Conservation (phyloP, 305 asterid species). For the Plantago coronopus region DNA sequence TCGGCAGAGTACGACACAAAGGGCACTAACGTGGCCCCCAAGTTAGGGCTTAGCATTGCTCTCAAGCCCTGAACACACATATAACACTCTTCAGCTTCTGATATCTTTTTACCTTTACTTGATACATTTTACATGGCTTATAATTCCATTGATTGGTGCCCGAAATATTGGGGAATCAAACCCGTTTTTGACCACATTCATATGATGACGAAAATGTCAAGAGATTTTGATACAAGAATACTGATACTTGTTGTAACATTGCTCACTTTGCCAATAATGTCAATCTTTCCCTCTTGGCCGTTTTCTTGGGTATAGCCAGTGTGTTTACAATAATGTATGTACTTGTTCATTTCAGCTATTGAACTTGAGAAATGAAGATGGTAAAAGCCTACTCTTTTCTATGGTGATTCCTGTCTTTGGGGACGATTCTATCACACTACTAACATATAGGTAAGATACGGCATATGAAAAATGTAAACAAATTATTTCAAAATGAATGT, state of each 20-base stretch:
- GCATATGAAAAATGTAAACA: too few relatives aligned
- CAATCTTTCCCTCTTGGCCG: slow-evolving; percentile 1
- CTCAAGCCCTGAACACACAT: slow-evolving; percentile 58
- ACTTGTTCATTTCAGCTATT: too few relatives aligned
- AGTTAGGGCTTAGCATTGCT: slow-evolving; percentile 65
- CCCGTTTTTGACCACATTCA: slow-evolving; percentile 35
- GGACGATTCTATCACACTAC: too few relatives aligned
- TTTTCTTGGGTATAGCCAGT: too few relatives aligned
- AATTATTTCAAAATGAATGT: too few relatives aligned
- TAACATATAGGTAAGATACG: too few relatives aligned
- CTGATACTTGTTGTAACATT: slow-evolving; percentile 29
- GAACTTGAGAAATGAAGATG: too few relatives aligned
- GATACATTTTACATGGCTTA: slow-evolving; percentile 22
- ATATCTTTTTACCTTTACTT: slow-evolving; percentile 21
- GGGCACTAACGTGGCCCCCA: slow-evolving; percentile 43
- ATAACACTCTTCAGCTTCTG: slow-evolving; percentile 13
- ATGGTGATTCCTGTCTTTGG: too few relatives aligned
- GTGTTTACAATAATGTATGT: too few relatives aligned
- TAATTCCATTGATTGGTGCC: slow-evolving; percentile 23
- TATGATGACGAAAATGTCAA: slow-evolving; percentile 30
- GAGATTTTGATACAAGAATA: slow-evolving; percentile 22
- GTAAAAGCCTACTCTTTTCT: too few relatives aligned
- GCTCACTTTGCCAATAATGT: slow-evolving; percentile 26
- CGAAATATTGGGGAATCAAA: slow-evolving; percentile 14
- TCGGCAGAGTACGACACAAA: slow-evolving; percentile 79